A percentile compares a stretch with the other conserved stretches of the same genome.
phyloP scores from a whole-genome alignment of 495 filamentous ascomycete genomes.

The Rostrohypoxylon terebratum region DNA sequence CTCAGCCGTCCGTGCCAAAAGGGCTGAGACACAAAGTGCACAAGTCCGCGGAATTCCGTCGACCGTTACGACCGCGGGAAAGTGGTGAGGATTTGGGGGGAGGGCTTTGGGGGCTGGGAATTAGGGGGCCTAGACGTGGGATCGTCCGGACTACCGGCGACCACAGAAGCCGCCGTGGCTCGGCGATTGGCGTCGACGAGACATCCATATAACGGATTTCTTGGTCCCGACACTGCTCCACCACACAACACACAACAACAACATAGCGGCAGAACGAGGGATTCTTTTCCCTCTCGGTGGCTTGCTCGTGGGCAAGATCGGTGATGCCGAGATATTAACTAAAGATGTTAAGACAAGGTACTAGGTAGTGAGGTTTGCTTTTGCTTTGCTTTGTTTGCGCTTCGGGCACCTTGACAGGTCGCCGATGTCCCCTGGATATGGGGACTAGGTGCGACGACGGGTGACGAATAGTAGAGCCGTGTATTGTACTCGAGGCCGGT shows the following conservation, averaged over 20 bases:
- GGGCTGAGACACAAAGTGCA: constrained; percentile 29
- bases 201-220: constrained; percentile 32
- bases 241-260: too few relatives aligned
- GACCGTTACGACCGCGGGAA: background rate
- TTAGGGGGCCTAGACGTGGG: too few relatives aligned
- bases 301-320: background rate
- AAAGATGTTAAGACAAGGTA: background rate
- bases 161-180: constrained; percentile 15
- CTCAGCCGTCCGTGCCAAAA: background rate
- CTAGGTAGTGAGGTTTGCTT: background rate
- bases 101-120: background rate
- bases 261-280: constrained; percentile 20
- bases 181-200: constrained; percentile 10
- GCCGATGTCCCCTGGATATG: background rate
- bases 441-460: background rate
- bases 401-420: background rate
- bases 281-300: background rate
- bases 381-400: constrained; percentile 1
- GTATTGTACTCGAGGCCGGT: background rate
- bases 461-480: background rate
- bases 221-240: constrained; percentile 12
- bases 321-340: background rate
- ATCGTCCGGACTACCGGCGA: constrained; percentile 9
- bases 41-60: background rate
- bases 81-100: background rate